Evolutionary conservation across 805 yeast species (phyloP), one percentile per base, ranked within the genome.

Genomic region (Suhomyces kilbournensis): DNA sequence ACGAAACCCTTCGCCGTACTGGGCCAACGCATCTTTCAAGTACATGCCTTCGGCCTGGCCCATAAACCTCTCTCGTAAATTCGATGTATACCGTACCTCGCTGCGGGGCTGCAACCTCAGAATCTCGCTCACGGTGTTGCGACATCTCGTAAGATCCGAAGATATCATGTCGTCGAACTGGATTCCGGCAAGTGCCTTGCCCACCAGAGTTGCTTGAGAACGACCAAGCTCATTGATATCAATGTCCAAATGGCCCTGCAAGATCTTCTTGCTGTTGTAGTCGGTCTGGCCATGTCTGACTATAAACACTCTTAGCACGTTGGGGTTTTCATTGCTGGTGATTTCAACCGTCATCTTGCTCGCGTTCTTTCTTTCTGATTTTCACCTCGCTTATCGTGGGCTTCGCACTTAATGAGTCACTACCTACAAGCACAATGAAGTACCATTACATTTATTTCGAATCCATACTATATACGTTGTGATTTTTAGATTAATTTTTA

Each of bases 241-340:
- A 4, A 84, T 81, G 62, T 90, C 86, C 44, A 74, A 61, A 62
- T 90, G 96, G 1, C 97, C 97, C 67, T 90, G 97, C 38, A 90
- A 67, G 47, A 86, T 85, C 67, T 83, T 85, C 49, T 78, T 64
- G 38, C 77, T 75, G 63, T 90, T 90, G 67, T 85, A 84, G 52
- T 84, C 84, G 0, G 97, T 90, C 65, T 87, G 94, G 1, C 96
- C 97, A 60, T 90, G 97, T 61, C 97, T 80, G 4, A 90, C 81
- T 4, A 89, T 66, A 57, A 86, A 85, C 2, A 88, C 60, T 23
- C 88, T 71, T 1, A 81, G 64, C 7, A 67, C 58, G 4, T 65
- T 56, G 3, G 67, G 60, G 56, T 77, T 75, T 1, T 60, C 58
- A 58, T 78, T 80, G 39, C 63, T 55, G 1, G 49, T 51, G 17